Percentiles rank a stretch among this genome's conserved stretches.
phyloP scores from a whole-genome alignment of 495 filamentous ascomycete genomes.

The Penicillium lividum region DNA sequence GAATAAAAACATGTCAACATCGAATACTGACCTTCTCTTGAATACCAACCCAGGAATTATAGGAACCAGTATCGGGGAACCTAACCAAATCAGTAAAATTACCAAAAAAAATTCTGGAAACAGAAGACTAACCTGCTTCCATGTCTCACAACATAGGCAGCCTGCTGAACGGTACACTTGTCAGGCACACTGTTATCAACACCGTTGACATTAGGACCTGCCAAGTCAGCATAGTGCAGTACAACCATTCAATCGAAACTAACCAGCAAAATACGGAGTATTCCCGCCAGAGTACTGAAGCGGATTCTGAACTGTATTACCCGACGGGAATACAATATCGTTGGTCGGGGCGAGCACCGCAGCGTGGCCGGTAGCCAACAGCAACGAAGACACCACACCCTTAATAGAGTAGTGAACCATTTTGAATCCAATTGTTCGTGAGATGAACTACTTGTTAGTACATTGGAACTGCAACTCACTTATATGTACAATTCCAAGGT shows the following conservation, averaged over 20 bases:
- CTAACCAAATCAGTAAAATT: conserved; percentile 10
- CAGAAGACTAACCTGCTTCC: conserved; percentile 48
- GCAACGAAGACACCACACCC: conserved; percentile 11
- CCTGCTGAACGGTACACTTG: conserved; percentile 55
- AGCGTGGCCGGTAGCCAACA: conserved; percentile 13
- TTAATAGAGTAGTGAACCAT: conserved; percentile 3
- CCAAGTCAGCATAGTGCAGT: background rate
- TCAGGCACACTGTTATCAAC: conserved; percentile 50
- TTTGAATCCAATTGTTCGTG: background rate
- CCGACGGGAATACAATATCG: conserved; percentile 39
- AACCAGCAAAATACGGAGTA: conserved; percentile 47
- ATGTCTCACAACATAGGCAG: conserved; percentile 55
- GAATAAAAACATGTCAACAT: background rate
- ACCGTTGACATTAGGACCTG: conserved; percentile 56
- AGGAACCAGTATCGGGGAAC: conserved; percentile 53
- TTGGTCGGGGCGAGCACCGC: conserved; percentile 34
- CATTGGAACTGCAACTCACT: background rate
- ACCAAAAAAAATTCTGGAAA: background rate
- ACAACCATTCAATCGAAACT: background rate
- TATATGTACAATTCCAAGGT: background rate
- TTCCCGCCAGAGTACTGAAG: conserved; percentile 54
- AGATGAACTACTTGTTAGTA: background rate
- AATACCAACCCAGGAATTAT: conserved; percentile 51
- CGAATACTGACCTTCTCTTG: conserved; percentile 37
- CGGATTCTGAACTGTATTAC: conserved; percentile 31